Conservation (phyloP, 2,329 filamentous ascomycete species). For the Hypoxylon sp. region DNA sequence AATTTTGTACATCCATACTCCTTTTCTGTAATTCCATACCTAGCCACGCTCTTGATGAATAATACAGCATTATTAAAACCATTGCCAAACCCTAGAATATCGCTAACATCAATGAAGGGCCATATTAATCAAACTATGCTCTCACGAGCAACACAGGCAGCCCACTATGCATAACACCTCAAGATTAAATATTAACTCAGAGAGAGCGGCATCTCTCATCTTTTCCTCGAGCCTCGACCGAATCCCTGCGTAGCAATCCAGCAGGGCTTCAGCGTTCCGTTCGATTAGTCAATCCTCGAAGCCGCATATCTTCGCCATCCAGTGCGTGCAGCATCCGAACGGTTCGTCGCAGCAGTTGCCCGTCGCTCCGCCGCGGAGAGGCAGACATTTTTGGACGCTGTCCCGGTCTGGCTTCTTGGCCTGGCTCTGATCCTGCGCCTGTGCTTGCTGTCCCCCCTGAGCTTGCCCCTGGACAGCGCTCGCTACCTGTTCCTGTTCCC, state of each 20-base stretch:
- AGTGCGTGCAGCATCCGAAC: conserved; percentile 16
- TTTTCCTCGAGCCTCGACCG: background rate
- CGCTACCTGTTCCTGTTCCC: background rate
- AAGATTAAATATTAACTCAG: background rate
- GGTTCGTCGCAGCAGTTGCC: conserved; percentile 26
- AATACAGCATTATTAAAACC: background rate
- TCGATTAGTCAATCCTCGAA: background rate
- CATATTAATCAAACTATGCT: background rate
- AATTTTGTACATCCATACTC: conserved; percentile 9
- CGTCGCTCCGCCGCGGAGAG: conserved; percentile 17
- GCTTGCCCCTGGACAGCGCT: background rate
- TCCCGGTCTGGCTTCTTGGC: background rate
- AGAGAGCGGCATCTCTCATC: background rate
- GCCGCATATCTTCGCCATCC: conserved; percentile 25
- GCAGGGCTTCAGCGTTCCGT: background rate
- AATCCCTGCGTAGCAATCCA: background rate
- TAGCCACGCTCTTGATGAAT: conserved; percentile 13
- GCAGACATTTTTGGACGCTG: background rate
- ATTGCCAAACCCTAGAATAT: background rate
- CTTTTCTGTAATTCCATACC: background rate
- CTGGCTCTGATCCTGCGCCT: background rate
- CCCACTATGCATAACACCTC: background rate
- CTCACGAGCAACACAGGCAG: background rate
- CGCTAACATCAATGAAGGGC: background rate
- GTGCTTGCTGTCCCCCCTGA: background rate